These are phyloP conservation scores for Trichophyton mentagrophytes DNA, from an alignment of 2,329 filamentous ascomycete species.

Conservation along the genomic window DNA sequence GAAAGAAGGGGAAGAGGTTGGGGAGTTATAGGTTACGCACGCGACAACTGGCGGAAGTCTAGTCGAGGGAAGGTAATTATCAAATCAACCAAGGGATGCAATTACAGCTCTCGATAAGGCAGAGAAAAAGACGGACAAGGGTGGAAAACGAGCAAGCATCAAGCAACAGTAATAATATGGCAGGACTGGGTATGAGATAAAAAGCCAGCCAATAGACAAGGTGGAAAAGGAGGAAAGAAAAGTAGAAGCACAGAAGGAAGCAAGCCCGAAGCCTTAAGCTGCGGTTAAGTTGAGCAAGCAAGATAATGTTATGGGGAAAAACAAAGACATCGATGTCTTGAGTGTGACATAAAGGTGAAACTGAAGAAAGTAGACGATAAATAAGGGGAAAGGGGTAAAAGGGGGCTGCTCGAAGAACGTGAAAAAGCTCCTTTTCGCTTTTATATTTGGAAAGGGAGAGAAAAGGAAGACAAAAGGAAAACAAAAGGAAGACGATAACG, in stretches of 20 bases:
- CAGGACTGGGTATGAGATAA: not conserved
- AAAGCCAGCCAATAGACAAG: not conserved
- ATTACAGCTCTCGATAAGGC: not conserved
- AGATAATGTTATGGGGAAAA: not conserved
- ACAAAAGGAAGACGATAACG: too few relatives aligned
- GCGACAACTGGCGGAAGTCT: not conserved
- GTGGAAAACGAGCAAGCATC: not conserved
- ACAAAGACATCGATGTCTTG: not conserved
- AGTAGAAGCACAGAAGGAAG: not conserved
- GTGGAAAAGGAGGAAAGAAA: not conserved
- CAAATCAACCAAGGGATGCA: not conserved
- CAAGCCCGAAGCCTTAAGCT: not conserved
- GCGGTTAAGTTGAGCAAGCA: not conserved
- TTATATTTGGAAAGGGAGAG: not conserved
- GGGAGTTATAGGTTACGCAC: not conserved
- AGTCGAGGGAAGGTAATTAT: not conserved
- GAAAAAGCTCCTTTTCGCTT: not conserved
- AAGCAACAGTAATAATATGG: slow-evolving; percentile 1
- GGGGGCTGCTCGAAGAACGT: not conserved
- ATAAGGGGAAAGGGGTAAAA: not conserved
- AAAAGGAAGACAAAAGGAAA: not conserved
- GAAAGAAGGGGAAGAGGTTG: not conserved
- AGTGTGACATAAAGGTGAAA: not conserved
- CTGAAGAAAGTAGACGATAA: not conserved
- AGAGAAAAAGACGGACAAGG: not conserved